Conservation (phyloP, 352 stramenopile genomes). For the Pythium monospermum region DNA sequence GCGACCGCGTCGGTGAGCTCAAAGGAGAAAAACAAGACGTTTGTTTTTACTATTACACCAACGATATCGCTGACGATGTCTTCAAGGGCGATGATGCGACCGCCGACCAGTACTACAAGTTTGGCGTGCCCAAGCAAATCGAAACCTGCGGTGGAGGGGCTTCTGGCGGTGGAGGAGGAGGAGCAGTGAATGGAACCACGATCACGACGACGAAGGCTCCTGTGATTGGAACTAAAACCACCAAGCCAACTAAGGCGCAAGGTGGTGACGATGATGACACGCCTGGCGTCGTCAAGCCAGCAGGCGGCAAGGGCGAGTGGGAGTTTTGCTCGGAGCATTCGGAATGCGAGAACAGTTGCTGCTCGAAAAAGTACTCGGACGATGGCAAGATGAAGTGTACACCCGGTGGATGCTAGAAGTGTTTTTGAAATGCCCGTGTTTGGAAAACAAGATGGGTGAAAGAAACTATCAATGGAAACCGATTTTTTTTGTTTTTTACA, state of each 20-base stretch:
- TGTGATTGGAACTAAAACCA: not conserved
- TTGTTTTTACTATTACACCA: conserved; percentile 23
- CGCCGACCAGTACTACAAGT: conserved; percentile 17
- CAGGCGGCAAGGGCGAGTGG: conserved; percentile 11
- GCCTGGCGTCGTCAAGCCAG: conserved; percentile 3
- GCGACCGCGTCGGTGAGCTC: conserved; percentile 17
- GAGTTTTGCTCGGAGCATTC: not conserved
- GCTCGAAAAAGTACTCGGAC: conserved; percentile 22
- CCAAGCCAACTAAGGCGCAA: not conserved
- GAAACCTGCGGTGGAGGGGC: conserved; percentile 9
- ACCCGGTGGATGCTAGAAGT: conserved; percentile 7
- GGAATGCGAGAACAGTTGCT: conserved; percentile 11
- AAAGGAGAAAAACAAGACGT: conserved; percentile 14
- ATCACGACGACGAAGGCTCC: not conserved
- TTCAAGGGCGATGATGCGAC: conserved; percentile 13
- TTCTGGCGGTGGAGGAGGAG: no score
- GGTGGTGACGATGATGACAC: not conserved
- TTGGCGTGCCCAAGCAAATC: conserved; percentile 11
- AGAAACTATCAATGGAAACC: not conserved
- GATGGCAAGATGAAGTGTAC: conserved; percentile 24
- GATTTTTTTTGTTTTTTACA: not conserved
- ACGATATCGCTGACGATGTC: conserved; percentile 3
- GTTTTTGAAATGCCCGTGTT: no score
- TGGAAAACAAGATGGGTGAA: no score
- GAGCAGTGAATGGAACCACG: no score